Percentiles rank a stretch among this genome's conserved stretches.
Evolutionary conservation across 1,139 yeast genomes (phyloP).

Genomic region (Saccharomyces pastorianus): DNA sequence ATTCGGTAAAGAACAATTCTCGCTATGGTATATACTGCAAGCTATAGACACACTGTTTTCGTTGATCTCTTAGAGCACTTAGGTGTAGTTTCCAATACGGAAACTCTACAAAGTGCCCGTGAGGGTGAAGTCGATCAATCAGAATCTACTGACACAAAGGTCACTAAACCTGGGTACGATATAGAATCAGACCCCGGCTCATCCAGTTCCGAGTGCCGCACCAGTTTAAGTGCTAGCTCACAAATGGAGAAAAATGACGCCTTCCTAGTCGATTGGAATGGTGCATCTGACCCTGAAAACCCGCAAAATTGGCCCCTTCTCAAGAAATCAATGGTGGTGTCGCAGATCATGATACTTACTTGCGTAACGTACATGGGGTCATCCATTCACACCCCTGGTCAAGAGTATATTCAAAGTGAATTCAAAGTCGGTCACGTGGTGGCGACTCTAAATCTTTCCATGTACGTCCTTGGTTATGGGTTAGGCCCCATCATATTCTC

Average conservation of each 20-base stretch:
- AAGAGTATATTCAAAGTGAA: conserved; percentile 9
- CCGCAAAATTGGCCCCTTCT: conserved; percentile 49
- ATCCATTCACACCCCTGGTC: conserved; percentile 54
- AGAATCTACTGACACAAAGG: neutral
- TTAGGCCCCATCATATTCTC: conserved; percentile 46
- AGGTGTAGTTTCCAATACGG: neutral
- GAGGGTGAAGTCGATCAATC: neutral
- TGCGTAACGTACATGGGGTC: conserved; percentile 52
- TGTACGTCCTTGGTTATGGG: neutral
- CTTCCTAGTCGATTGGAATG: conserved; percentile 17
- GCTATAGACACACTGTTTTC: conserved; percentile 1
- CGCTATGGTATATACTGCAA: neutral
- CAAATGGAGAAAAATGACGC: conserved; percentile 5
- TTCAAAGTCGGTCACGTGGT: neutral
- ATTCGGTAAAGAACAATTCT: neutral
- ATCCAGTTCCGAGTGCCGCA: neutral
- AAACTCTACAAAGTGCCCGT: neutral
- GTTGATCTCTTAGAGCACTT: conserved; percentile 2
- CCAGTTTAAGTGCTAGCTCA: neutral
- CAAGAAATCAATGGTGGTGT: conserved; percentile 36
- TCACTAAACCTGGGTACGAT: neutral
- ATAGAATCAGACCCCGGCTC: neutral
- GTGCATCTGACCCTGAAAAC: conserved; percentile 44
- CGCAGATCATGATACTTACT: conserved; percentile 37
- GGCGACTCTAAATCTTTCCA: conserved; percentile 14